Evolutionary conservation across 1,284 basidiomycete genomes (phyloP).

Genomic region (Cryptococcus hybrid): DNA sequence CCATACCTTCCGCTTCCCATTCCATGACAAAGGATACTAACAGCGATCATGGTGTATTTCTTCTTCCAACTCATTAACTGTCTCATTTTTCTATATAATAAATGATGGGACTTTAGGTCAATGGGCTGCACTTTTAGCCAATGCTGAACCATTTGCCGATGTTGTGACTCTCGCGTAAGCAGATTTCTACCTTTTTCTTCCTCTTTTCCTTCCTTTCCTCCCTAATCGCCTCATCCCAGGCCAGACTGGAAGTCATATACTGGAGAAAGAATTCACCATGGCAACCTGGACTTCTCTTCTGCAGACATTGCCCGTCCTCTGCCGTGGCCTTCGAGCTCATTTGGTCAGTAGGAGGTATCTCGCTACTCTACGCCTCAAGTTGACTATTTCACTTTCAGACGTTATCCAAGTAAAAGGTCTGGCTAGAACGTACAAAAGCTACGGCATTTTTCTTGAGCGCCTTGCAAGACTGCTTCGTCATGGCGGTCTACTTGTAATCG

Average conservation of each 20-base stretch:
- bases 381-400: slow-evolving; percentile 21
- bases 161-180: slow-evolving; percentile 40
- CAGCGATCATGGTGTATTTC: neutral
- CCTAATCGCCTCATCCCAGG: slow-evolving; percentile 15
- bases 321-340: slow-evolving; percentile 24
- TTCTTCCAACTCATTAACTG: neutral
- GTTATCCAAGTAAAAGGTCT: slow-evolving; percentile 45
- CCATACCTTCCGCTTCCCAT: neutral
- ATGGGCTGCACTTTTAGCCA: slow-evolving; percentile 32
- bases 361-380: neutral
- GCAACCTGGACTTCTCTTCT: slow-evolving; percentile 40
- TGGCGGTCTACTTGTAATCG: slow-evolving; percentile 40
- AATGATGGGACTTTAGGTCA: slow-evolving; percentile 14
- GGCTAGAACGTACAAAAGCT: slow-evolving; percentile 32
- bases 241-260: slow-evolving; percentile 28
- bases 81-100: too few species aligned
- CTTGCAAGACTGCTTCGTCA: slow-evolving; percentile 36
- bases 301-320: slow-evolving; percentile 31
- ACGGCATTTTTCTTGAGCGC: slow-evolving; percentile 31
- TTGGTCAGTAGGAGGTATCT: slow-evolving; percentile 20
- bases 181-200: neutral
- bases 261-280: slow-evolving; percentile 17
- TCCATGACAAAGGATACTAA: neutral
- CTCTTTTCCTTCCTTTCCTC: too few species aligned
- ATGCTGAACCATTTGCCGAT: slow-evolving; percentile 32